Base-by-base conservation (phyloP, 352 stramenopile species). In the Thraustochytrium aureum region DNA sequence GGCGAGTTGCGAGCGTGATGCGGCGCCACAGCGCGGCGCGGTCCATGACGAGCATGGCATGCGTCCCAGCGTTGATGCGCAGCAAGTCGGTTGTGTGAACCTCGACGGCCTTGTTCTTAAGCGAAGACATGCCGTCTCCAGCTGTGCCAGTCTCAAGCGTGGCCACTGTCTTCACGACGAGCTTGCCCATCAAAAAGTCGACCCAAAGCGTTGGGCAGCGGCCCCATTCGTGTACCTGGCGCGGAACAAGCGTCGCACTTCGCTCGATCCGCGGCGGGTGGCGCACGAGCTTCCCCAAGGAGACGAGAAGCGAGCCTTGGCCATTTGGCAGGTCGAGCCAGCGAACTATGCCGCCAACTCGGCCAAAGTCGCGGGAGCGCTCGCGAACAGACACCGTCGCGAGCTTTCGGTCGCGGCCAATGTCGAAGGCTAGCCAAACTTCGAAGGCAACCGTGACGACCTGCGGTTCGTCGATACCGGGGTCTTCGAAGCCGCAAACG, bases 31-130 rank as follows among this genome's bases (percentile, higher is more conserved):
- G 22, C 14, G 14, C 30, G 10, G 12, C 32, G 17, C 32, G 26
- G 38, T 76, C 67, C 7, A 73, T 17, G 37, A 76, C 56, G 26
- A 62, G 17, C 22, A 66, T 32, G 26, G 47, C 37, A 30, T 81
- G 22, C 45, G 67, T 76, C 7, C 45, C 42, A 17, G 50, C 26
- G 5, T 74, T 47, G 22, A 76, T 75, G 10, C 54, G 67, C 5
- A 76, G 4, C 22, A 76, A 30, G 5, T 65, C 32, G 37, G 69
- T 47, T 26, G 67, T 20, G 14, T 60, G 67, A 6, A 67, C 54
- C 30, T 76, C 67, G 6, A 43, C 35, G n/a, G 20, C 12, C 26
- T 56, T 56, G 47, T 56, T 56, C 17, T 56, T 56, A 22, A 56
- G 47, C 47, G 26, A 22, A 56, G 47, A 56, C 17, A 56, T 17